These are phyloP conservation scores for Xerocomellus intermedius DNA, from an alignment of 768 basidiomycete species.

Conservation along the genomic window DNA sequence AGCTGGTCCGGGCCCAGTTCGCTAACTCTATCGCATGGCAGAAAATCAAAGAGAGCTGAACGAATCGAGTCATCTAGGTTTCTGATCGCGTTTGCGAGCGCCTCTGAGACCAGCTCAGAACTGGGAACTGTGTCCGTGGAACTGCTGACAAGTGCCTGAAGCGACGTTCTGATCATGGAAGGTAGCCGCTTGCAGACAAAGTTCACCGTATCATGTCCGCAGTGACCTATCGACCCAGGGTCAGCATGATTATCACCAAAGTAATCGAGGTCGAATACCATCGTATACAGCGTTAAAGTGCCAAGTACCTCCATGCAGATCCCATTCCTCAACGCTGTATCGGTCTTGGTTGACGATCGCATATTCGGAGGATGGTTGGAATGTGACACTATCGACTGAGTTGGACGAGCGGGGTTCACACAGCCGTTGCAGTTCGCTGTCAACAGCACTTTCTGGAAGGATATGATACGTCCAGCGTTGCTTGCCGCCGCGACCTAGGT, in stretches of 20 bases:
- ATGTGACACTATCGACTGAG: conserved; percentile 39
- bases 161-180: conserved; percentile 37
- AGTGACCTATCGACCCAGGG: conserved; percentile 39
- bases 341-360: conserved; percentile 43
- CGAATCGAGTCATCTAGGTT: conserved; percentile 44
- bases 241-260: conserved; percentile 30
- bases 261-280: conserved; percentile 23
- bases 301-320: conserved; percentile 41
- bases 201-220: conserved; percentile 48
- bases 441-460: conserved; percentile 41
- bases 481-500: conserved; percentile 51
- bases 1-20: conserved; percentile 40
- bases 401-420: conserved; percentile 36
- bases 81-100: conserved; percentile 38
- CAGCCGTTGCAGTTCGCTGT: conserved; percentile 39
- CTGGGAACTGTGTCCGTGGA: conserved; percentile 18
- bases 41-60: conserved; percentile 42
- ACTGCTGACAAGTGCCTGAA: conserved; percentile 36
- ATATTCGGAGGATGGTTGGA: conserved; percentile 42
- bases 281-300: conserved; percentile 47
- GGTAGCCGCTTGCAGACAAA: conserved; percentile 42
- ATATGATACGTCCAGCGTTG: conserved; percentile 55
- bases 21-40: conserved; percentile 37
- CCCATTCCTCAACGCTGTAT: conserved; percentile 40
- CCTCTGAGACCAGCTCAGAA: conserved; percentile 37